These are phyloP conservation scores for Flaveria bidentis DNA, from an alignment of 129 eudicot species.

Conservation along the genomic window DNA sequence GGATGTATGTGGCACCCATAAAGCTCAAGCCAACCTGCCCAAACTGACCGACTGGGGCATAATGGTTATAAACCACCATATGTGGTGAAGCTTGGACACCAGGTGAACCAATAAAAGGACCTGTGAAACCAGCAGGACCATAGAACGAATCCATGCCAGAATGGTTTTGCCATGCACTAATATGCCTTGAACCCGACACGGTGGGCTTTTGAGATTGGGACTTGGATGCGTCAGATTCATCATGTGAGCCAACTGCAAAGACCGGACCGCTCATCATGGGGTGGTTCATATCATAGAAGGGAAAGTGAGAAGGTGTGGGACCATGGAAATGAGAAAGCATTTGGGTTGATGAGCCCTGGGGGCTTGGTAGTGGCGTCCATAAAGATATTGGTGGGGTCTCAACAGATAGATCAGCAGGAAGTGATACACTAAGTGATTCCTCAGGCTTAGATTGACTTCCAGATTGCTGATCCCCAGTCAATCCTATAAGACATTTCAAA, in stretches of 20 bases:
- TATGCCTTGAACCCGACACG: constrained; percentile 52
- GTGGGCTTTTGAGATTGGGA: constrained; percentile 69
- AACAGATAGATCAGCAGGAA: constrained; percentile 96
- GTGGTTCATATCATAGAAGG: constrained; percentile 89
- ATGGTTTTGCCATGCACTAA: constrained; percentile 85
- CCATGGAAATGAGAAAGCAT: constrained; percentile 80
- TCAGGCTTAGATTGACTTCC: constrained; percentile 70
- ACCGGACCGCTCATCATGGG: constrained; percentile 85
- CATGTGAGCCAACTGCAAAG: constrained; percentile 72
- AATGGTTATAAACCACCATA: constrained; percentile 96
- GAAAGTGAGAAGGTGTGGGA: constrained; percentile 78
- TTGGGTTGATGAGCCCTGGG: constrained; percentile 70
- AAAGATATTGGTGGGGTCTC: constrained; percentile 87
- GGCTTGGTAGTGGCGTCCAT: constrained; percentile 91
- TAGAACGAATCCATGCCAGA: constrained; percentile 79
- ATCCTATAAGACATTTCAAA: constrained; percentile 40
- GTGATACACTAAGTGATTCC: constrained; percentile 79
- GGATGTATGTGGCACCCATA: constrained; percentile 91
- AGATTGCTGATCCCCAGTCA: constrained; percentile 55
- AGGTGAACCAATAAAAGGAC: constrained; percentile 79
- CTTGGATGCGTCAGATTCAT: constrained; percentile 67
- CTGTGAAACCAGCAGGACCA: constrained; percentile 82
- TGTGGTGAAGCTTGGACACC: constrained; percentile 91
- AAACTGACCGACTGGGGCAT: constrained; percentile 89
- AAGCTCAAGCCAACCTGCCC: constrained; percentile 98